Conservation (phyloP, 1,284 basidiomycete genomes). For the Ustilago nuda region DNA sequence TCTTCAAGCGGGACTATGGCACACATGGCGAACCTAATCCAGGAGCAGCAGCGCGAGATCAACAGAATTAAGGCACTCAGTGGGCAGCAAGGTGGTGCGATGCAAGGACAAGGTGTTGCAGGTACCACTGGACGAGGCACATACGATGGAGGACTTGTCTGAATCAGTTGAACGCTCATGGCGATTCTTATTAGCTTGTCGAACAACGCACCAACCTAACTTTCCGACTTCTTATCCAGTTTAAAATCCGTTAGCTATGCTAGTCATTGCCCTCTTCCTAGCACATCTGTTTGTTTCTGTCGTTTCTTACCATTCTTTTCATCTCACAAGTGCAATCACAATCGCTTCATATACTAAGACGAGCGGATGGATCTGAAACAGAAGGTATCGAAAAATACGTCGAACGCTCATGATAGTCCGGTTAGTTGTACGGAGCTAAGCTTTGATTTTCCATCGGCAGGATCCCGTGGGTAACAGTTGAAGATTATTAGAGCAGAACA, state of each 20-base stretch:
- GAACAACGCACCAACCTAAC: background rate
- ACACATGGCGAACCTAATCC: background rate
- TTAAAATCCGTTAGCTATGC: background rate
- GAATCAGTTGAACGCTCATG: background rate
- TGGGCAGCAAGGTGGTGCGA: background rate
- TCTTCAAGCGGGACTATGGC: background rate
- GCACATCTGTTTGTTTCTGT: background rate
- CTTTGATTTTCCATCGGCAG: background rate
- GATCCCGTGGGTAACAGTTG: background rate
- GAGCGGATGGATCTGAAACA: background rate
- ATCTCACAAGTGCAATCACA: background rate
- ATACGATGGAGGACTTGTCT: background rate
- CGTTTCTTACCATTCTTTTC: background rate
- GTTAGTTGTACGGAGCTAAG: background rate
- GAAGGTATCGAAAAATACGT: background rate
- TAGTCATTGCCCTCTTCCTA: background rate
- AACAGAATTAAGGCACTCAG: background rate
- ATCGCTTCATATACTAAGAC: background rate
- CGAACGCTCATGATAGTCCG: background rate
- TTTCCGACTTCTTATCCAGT: background rate
- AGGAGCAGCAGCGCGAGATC: background rate
- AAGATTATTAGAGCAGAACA: too few relatives aligned
- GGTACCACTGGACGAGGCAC: background rate
- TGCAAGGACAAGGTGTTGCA: background rate
- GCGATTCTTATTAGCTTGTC: background rate